These are phyloP conservation scores for Stellera chamaejasme DNA, from an alignment of 345 rosid genomes.

Conservation along the genomic window DNA sequence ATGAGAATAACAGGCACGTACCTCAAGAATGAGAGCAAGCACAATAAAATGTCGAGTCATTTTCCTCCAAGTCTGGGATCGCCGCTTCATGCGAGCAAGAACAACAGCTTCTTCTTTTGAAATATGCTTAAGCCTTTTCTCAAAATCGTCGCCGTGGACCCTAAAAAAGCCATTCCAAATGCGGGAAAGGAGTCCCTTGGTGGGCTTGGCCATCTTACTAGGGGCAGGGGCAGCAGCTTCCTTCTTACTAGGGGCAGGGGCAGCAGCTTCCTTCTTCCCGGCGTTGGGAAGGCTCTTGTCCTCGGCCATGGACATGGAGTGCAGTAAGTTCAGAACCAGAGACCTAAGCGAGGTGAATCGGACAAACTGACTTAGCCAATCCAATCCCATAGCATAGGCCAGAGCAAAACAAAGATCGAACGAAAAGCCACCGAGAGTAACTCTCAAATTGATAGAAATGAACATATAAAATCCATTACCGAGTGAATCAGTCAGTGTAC, in stretches of 20 bases:
- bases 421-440: too few relatives aligned
- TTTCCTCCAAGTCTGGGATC: slow-evolving; percentile 62
- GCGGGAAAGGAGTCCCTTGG: slow-evolving; percentile 59
- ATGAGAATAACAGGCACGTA: slow-evolving; percentile 4
- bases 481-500: too few relatives aligned
- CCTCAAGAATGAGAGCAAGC: slow-evolving; percentile 75
- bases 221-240: slow-evolving; percentile 17
- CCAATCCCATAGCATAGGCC: too few relatives aligned
- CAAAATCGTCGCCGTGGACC: slow-evolving; percentile 61
- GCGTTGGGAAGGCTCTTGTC: slow-evolving; percentile 23
- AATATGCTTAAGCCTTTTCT: slow-evolving; percentile 77
- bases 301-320: slow-evolving; percentile 23
- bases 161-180: slow-evolving; percentile 66
- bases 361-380: too few relatives aligned
- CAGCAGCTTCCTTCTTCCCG: slow-evolving; percentile 24
- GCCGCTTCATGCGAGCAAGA: slow-evolving; percentile 50
- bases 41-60: slow-evolving; percentile 48
- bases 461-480: too few relatives aligned
- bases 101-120: slow-evolving; percentile 81
- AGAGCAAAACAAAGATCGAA: too few relatives aligned
- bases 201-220: slow-evolving; percentile 31
- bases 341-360: too few relatives aligned
- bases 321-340: too few relatives aligned
- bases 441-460: too few relatives aligned
- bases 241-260: slow-evolving; percentile 11